Evolutionary conservation across 1,139 yeast genomes (phyloP).

Genomic region (Diutina sp.): DNA sequence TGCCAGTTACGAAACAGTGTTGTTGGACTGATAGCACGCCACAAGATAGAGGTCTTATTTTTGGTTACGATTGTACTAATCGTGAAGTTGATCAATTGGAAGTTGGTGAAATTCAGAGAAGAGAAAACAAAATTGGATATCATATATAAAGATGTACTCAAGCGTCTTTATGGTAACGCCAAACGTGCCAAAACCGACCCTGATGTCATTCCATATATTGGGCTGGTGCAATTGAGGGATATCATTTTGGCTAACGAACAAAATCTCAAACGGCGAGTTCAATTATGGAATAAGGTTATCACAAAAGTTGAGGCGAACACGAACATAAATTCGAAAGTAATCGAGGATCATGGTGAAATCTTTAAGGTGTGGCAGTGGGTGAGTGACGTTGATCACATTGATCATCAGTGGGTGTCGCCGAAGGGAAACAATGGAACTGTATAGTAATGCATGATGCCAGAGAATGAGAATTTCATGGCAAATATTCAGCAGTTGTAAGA

Average conservation of each 20-base stretch:
- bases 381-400: constrained; percentile 13
- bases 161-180: constrained; percentile 30
- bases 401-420: not conserved
- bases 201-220: constrained; percentile 38
- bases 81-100: constrained; percentile 16
- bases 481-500: no score
- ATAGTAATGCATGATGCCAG: not conserved
- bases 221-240: constrained; percentile 71
- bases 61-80: constrained; percentile 11
- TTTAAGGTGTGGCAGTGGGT: constrained; percentile 89
- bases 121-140: constrained; percentile 20
- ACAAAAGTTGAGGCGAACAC: constrained; percentile 52
- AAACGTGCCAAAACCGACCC: constrained; percentile 15
- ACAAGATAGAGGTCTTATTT: constrained; percentile 24
- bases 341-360: constrained; percentile 77
- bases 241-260: constrained; percentile 39
- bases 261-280: constrained; percentile 27
- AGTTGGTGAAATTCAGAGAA: constrained; percentile 18
- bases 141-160: constrained; percentile 30
- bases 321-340: constrained; percentile 44
- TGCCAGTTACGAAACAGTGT: constrained; percentile 50
- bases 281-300: constrained; percentile 55
- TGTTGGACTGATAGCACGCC: constrained; percentile 31
- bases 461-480: not conserved
- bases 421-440: not conserved